These are phyloP conservation scores for Rhizopus arrhizus DNA, from an alignment of 371 early-diverging fungal genomes.

Conservation along the genomic window DNA sequence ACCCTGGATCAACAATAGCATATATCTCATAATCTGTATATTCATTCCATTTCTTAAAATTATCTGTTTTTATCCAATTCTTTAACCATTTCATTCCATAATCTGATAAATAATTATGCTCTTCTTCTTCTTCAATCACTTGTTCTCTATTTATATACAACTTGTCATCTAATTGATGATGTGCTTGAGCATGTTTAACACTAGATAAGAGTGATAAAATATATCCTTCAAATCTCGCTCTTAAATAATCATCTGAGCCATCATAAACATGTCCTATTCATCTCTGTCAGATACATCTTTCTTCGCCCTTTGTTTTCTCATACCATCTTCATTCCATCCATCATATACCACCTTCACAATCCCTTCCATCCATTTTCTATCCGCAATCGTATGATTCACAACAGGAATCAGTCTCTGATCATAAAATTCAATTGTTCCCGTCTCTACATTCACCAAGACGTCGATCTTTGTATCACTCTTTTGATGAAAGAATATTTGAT, in stretches of 20 bases:
- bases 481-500: conserved; percentile 78
- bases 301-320: background rate
- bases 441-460: conserved; percentile 79
- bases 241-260: conserved; percentile 81
- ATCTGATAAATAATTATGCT: conserved; percentile 65
- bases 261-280: conserved; percentile 45
- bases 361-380: conserved; percentile 69
- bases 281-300: conserved; percentile 9
- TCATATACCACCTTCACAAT: conserved; percentile 59
- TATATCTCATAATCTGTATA: conserved; percentile 68
- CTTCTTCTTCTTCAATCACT: conserved; percentile 53
- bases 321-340: conserved; percentile 59
- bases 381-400: conserved; percentile 59
- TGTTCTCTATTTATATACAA: conserved; percentile 17
- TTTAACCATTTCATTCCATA: conserved; percentile 67
- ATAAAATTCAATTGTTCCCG: conserved; percentile 72
- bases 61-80: conserved; percentile 73
- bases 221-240: conserved; percentile 79
- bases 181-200: conserved; percentile 63
- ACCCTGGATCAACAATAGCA: conserved; percentile 69
- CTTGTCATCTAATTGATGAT: conserved; percentile 36
- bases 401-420: conserved; percentile 57
- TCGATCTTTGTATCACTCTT: conserved; percentile 70
- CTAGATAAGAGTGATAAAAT: conserved; percentile 69
- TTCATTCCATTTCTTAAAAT: conserved; percentile 71